phyloP scores from a whole-genome alignment of 768 basidiomycete genomes.

The Paxillus involutus region DNA sequence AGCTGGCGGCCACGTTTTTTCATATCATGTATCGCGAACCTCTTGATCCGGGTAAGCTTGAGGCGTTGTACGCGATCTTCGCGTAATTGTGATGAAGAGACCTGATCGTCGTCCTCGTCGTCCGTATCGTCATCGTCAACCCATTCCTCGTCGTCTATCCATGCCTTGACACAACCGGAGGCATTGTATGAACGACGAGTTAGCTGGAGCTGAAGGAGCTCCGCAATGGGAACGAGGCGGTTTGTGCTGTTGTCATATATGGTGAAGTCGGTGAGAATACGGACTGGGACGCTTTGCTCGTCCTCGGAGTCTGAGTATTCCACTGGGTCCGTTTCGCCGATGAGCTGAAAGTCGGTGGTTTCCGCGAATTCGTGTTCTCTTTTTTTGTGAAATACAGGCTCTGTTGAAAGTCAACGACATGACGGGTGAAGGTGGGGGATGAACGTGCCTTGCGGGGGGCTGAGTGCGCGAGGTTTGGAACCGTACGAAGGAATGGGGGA shows the following conservation, averaged over 20 bases:
- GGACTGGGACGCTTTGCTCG: conserved; percentile 51
- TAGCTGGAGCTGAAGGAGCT: conserved; percentile 35
- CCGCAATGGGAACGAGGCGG: conserved; percentile 40
- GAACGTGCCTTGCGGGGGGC: neutral
- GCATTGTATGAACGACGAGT: conserved; percentile 31
- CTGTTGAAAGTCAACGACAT: neutral
- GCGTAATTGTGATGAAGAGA: neutral
- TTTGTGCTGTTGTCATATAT: conserved; percentile 44
- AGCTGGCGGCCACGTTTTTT: conserved; percentile 25
- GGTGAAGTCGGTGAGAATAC: conserved; percentile 52
- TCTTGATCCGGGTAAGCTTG: conserved; percentile 42
- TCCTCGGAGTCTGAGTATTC: conserved; percentile 25
- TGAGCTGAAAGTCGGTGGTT: conserved; percentile 40
- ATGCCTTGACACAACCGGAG: conserved; percentile 40
- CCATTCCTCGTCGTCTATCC: conserved; percentile 33
- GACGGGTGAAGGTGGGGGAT: neutral
- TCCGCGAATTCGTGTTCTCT: conserved; percentile 38
- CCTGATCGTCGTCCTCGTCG: conserved; percentile 10
- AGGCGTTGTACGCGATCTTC: conserved; percentile 30
- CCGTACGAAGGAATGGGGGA: neutral
- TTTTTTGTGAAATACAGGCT: conserved; percentile 11
- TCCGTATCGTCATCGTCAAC: conserved; percentile 25
- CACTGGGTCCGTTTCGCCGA: conserved; percentile 39
- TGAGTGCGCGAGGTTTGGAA: neutral
- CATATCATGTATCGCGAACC: conserved; percentile 47